phyloP scores from a whole-genome alignment of 2,329 filamentous ascomycete genomes.

The Epichloe coenophiala region DNA sequence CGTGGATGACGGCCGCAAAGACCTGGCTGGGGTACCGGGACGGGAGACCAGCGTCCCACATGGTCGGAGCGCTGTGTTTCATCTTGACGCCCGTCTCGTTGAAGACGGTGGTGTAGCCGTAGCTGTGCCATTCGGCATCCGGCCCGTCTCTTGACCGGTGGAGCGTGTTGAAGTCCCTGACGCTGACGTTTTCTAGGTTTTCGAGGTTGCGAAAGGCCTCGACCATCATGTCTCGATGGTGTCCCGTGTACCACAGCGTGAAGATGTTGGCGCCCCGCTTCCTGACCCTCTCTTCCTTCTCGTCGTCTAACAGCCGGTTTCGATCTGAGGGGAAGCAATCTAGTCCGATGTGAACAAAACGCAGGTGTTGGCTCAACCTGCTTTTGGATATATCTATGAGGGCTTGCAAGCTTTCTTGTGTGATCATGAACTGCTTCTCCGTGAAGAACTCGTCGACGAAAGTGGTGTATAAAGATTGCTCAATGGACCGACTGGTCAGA shows the following conservation, averaged over 20 bases:
- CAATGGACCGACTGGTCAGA: conserved; percentile 38
- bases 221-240: conserved; percentile 38
- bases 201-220: conserved; percentile 41
- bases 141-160: conserved; percentile 35
- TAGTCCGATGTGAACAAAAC: conserved; percentile 20
- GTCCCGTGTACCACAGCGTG: conserved; percentile 27
- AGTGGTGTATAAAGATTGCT: conserved; percentile 36
- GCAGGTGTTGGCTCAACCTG: conserved; percentile 25
- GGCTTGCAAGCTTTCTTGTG: conserved; percentile 39
- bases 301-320: conserved; percentile 5
- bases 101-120: conserved; percentile 30
- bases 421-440: conserved; percentile 53
- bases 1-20: conserved; percentile 28
- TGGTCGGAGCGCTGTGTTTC: conserved; percentile 2
- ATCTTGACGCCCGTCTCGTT: conserved; percentile 19
- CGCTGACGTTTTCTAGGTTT: conserved; percentile 40
- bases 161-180: conserved; percentile 47
- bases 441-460: conserved; percentile 52
- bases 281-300: conserved; percentile 7
- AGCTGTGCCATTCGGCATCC: conserved; percentile 36
- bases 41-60: conserved; percentile 4
- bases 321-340: conserved; percentile 12
- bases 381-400: conserved; percentile 39
- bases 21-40: conserved; percentile 17
- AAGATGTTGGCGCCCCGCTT: conserved; percentile 11